Base-by-base conservation (phyloP, 306 rosid species). In the Oxytropis ochrocephala region DNA sequence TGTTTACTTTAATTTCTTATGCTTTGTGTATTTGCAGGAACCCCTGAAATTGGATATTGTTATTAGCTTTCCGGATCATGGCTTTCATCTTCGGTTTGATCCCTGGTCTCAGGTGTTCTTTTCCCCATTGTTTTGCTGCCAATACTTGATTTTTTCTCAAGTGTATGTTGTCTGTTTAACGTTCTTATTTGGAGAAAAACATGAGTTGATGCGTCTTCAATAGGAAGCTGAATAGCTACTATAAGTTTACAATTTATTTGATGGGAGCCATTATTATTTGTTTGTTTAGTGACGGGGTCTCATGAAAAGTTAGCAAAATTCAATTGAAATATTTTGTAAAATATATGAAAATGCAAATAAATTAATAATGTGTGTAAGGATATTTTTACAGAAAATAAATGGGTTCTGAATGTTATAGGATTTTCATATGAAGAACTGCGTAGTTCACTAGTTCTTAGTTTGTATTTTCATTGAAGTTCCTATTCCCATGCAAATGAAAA, bases 11-110 rank as follows among this genome's bases (percentile, higher is more conserved):
- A 39, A 8, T 38, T 82, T 51, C 11, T 44, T 49, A 51, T 49
- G 50, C 39, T 47, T 74, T 64, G n/a, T 58, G 53, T 19, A 14
- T 69, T 14, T 70, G 82, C 85, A 95, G 99, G 99, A 95, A 50
- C 99, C 99, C 0, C 79, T 95, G 3, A 87, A 85, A 81, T 69
- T 91, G 76, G 99, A 95, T 72, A 78, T 88, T 56, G 99, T 95
- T 67, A 89, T 95, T 78, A 89, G 95, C 85, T 95, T 95, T 76
- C 99, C 99, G 0, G 99, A 95, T 75, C 99, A 95, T 48, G 99
- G 99, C 18, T 95, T 91, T 79, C 97, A 95, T 86, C 95, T 95
- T 53, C 95, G 99, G 3, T 95, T 95, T 30, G 97, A 95, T 84
- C 92, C 99, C 3, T 89, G 97, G 96, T 95, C 97, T 39, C 99